Base-by-base conservation (phyloP, 345 rosid species). In the Crucihimalaya himalaica region DNA sequence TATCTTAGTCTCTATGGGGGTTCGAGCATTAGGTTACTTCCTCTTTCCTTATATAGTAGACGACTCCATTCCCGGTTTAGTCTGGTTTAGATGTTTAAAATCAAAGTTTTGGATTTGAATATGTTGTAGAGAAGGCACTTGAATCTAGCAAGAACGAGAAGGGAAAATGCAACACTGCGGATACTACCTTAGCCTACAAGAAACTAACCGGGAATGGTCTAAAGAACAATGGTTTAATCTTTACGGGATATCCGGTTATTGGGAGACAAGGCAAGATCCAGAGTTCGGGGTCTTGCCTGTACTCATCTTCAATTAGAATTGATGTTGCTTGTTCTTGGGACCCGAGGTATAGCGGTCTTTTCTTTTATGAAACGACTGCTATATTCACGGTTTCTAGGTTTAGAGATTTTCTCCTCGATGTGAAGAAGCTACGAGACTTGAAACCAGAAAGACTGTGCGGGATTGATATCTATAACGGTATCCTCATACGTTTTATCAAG, bases 241-340 rank as follows among this genome's bases (percentile, higher is more conserved):
- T 91, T 78, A 85, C 89, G 0, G 93, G 89, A 4, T 89, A 89
- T 73, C 97, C 98, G 4, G 95, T 89, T 13, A 82, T 89, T 5
- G 98, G 97, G 2, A 85, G 19, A 15, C 98, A 91, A 78, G 93
- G 96, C 9, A 87, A 84, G 73, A 84, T 91, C 52, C 97, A 94
- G 63, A 72, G 87, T 7, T 91, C 98, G 0, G 97, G 97, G 4
- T 87, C 98, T 25, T 94, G 98, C 27, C 81, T 91, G 34, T 88
- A 91, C 63, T 84, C 97, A 4, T 56, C 95, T 8, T 20, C 78
- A 4, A 0, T 63, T 6, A 79, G 87, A 62, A 69, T 73, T 3
- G 88, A 84, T 31, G 19, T 66, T 3, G 70, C 88, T 1, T 94
- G 97, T 27, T 55, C 94, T 7, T 94, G 98, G 96, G 95, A 91